Evolutionary conservation across 768 basidiomycete genomes (phyloP).

Genomic region (Daedalea quercina): DNA sequence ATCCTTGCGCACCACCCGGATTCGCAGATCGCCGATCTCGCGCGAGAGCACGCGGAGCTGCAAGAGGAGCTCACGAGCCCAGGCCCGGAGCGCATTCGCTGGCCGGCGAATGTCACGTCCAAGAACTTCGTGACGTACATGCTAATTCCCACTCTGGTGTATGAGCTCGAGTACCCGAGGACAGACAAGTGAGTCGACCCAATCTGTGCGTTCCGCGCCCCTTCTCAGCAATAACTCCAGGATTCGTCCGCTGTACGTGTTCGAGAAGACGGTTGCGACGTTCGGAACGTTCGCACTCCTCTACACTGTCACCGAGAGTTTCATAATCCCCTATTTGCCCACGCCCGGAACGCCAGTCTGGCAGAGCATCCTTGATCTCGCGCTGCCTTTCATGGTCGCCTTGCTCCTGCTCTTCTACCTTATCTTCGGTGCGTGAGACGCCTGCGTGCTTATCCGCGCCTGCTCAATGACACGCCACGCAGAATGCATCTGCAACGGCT

Average conservation of each 20-base stretch:
- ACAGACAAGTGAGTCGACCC: constrained; percentile 58
- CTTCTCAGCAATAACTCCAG: constrained; percentile 20
- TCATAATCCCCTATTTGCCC: constrained; percentile 82
- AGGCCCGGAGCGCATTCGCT: constrained; percentile 62
- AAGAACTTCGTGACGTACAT: constrained; percentile 82
- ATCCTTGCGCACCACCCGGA: constrained; percentile 64
- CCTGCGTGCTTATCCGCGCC: neutral
- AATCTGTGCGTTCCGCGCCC: neutral
- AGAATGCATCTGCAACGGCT: constrained; percentile 97
- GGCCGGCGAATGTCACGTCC: constrained; percentile 81
- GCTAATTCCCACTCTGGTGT: constrained; percentile 87
- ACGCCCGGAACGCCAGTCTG: constrained; percentile 64
- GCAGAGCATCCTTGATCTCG: constrained; percentile 75
- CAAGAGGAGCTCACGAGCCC: constrained; percentile 68
- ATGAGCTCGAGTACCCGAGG: constrained; percentile 93
- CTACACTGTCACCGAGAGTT: constrained; percentile 88
- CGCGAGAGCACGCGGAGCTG: constrained; percentile 70
- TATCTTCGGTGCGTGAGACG: constrained; percentile 56
- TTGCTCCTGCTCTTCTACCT: constrained; percentile 85
- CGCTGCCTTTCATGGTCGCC: constrained; percentile 90
- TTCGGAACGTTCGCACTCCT: constrained; percentile 96
- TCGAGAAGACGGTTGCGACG: constrained; percentile 70
- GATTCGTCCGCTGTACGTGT: constrained; percentile 74
- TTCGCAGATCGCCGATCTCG: constrained; percentile 55
- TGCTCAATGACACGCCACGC: constrained; percentile 8